A percentile compares a stretch with the other conserved stretches of the same genome.
Evolutionary conservation across 495 filamentous ascomycete species (phyloP).

Genomic region (Pyrenula massariospora): DNA sequence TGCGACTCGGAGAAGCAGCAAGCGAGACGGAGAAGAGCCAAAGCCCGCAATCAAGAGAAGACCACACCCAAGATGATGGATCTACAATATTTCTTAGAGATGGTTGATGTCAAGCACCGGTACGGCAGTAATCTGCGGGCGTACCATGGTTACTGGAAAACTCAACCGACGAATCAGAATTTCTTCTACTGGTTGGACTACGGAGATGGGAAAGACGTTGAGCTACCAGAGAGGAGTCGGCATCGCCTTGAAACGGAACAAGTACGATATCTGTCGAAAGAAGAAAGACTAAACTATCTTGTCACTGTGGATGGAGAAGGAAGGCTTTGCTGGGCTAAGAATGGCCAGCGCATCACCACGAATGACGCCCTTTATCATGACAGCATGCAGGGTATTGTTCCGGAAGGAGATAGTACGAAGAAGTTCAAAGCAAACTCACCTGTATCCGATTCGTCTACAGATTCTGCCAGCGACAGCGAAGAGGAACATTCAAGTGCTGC

Average conservation of each 20-base stretch:
- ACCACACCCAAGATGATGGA: constrained; percentile 67
- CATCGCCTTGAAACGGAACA: constrained; percentile 56
- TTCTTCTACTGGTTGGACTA: constrained; percentile 96
- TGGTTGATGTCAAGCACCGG: constrained; percentile 83
- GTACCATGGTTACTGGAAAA: constrained; percentile 80
- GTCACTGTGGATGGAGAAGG: constrained; percentile 58
- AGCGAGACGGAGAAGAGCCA: constrained; percentile 26
- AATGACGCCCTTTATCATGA: constrained; percentile 59
- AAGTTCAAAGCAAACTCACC: constrained; percentile 19
- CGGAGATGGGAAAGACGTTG: constrained; percentile 53
- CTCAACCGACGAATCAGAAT: constrained; percentile 62
- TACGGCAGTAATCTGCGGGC: constrained; percentile 75
- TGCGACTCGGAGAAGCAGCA: constrained; percentile 11
- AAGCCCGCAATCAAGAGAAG: constrained; percentile 30
- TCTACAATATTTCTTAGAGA: constrained; percentile 82
- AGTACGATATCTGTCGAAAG: constrained; percentile 60
- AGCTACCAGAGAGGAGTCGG: constrained; percentile 48
- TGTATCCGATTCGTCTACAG: neutral
- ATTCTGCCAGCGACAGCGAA: neutral
- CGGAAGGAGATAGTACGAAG: constrained; percentile 46
- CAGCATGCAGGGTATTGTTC: constrained; percentile 66
- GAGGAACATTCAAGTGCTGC: constrained; percentile 3
- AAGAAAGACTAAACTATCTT: constrained; percentile 62
- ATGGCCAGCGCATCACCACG: constrained; percentile 64
- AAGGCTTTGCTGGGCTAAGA: constrained; percentile 68